phyloP scores from a whole-genome alignment of 495 filamentous ascomycete species.

The Tetracladium marchalianum region DNA sequence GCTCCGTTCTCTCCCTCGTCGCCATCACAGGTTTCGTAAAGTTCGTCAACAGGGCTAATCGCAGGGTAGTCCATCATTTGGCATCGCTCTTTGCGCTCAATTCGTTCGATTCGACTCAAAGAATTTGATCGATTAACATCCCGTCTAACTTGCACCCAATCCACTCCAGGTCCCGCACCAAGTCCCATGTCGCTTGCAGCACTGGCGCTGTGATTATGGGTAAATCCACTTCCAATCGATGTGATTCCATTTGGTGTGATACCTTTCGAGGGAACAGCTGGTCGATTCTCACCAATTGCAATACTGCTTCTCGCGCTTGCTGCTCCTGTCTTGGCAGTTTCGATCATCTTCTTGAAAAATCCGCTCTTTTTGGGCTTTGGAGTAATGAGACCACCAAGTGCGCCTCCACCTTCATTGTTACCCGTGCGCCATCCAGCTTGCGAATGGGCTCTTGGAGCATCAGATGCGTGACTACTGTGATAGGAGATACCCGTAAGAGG shows the following conservation, averaged over 20 bases:
- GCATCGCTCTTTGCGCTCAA: slow-evolving; percentile 81
- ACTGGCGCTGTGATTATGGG: slow-evolving; percentile 26
- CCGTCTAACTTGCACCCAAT: slow-evolving; percentile 92
- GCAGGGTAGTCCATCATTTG: slow-evolving; percentile 90
- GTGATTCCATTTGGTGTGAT: slow-evolving; percentile 38
- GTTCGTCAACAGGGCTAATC: slow-evolving; percentile 77
- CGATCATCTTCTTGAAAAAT: slow-evolving; percentile 94
- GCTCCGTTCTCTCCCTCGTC: slow-evolving; percentile 83
- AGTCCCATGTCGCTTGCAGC: slow-evolving; percentile 59
- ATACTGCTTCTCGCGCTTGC: slow-evolving; percentile 84
- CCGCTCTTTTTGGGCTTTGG: slow-evolving; percentile 87
- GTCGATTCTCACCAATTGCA: slow-evolving; percentile 46
- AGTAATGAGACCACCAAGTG: slow-evolving; percentile 71
- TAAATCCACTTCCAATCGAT: slow-evolving; percentile 41
- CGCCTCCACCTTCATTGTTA: slow-evolving; percentile 37
- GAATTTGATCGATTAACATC: slow-evolving; percentile 95
- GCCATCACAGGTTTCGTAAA: slow-evolving; percentile 77
- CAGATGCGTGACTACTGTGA: slow-evolving; percentile 74
- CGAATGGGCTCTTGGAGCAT: slow-evolving; percentile 33
- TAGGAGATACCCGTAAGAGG: slow-evolving; percentile 71
- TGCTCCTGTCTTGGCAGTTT: slow-evolving; percentile 87
- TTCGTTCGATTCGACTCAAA: slow-evolving; percentile 75
- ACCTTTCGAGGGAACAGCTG: slow-evolving; percentile 26
- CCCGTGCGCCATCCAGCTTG: slow-evolving; percentile 36
- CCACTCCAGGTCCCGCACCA: slow-evolving; percentile 42